phyloP scores from a whole-genome alignment of 352 stramenopile genomes.

The Pelagophyceae sp. region DNA sequence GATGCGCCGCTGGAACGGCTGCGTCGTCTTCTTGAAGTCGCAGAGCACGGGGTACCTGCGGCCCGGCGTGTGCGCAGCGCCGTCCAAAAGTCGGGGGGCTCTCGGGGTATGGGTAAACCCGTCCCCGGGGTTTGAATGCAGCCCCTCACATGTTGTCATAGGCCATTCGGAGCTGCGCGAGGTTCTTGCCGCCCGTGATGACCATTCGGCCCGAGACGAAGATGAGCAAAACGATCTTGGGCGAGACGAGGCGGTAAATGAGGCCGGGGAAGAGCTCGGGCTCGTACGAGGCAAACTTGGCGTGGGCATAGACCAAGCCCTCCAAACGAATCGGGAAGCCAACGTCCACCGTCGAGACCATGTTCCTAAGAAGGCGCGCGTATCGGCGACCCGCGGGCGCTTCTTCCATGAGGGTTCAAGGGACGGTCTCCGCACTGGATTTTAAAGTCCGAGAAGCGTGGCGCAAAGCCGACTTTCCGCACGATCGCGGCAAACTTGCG shows the following conservation, averaged over 20 bases:
- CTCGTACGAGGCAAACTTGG: constrained; percentile 92
- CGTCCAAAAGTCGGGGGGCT: not conserved
- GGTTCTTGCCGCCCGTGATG: constrained; percentile 77
- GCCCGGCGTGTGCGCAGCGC: too few species aligned
- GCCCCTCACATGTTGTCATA: constrained; percentile 66
- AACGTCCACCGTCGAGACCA: constrained; percentile 93
- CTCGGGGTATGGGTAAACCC: not conserved
- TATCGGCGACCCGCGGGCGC: too few species aligned
- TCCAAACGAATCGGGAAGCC: constrained; percentile 97
- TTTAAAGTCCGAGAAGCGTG: constrained; percentile 51
- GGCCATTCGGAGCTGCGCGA: constrained; percentile 61
- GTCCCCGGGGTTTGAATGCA: too few species aligned
- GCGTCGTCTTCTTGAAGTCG: constrained; percentile 49
- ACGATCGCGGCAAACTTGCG: constrained; percentile 36
- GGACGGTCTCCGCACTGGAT: too few species aligned
- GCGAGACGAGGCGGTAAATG: constrained; percentile 93
- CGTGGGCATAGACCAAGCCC: constrained; percentile 89
- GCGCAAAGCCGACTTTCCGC: constrained; percentile 22
- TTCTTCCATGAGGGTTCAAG: too few species aligned
- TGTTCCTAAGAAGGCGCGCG: too few species aligned
- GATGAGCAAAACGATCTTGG: constrained; percentile 96
- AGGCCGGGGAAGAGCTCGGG: constrained; percentile 98
- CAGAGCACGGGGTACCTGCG: constrained; percentile 65
- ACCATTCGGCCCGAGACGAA: constrained; percentile 98
- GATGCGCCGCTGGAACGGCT: not conserved